Evolutionary conservation across 2,329 filamentous ascomycete species (phyloP).

Genomic region (Knufia fluminis): DNA sequence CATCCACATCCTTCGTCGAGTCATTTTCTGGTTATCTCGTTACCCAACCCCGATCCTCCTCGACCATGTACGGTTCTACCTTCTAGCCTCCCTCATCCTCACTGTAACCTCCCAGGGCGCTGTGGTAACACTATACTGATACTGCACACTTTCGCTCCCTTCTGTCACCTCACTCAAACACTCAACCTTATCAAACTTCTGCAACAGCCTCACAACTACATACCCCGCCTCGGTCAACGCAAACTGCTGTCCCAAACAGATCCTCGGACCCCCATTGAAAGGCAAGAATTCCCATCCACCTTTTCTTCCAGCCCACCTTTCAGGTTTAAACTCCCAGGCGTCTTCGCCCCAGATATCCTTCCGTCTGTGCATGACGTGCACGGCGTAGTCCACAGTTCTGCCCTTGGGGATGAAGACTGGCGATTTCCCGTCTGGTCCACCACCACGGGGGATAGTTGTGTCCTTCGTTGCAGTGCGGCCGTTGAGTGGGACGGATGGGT

Average conservation of each 20-base stretch:
- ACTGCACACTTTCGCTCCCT: conserved; percentile 4
- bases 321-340: conserved; percentile 51
- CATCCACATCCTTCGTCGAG: too few relatives aligned
- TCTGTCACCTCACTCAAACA: conserved; percentile 5
- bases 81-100: conserved; percentile 14
- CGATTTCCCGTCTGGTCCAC: conserved; percentile 37
- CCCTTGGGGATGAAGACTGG: conserved; percentile 42
- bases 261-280: conserved; percentile 25
- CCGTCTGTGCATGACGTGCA: conserved; percentile 66
- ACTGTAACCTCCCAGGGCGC: conserved; percentile 17
- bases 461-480: conserved; percentile 41
- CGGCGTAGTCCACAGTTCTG: conserved; percentile 56
- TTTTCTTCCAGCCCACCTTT: conserved; percentile 62
- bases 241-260: conserved; percentile 26
- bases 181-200: conserved; percentile 50
- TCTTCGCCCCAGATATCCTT: conserved; percentile 41
- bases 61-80: background rate
- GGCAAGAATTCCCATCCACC: conserved; percentile 50
- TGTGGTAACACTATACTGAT: conserved; percentile 18
- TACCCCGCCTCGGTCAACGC: conserved; percentile 24
- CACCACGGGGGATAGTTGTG: conserved; percentile 41
- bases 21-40: too few relatives aligned
- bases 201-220: conserved; percentile 22
- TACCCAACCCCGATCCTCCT: too few relatives aligned
- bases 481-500: conserved; percentile 42